These are phyloP conservation scores for Phialophora macrospora DNA, from an alignment of 2,329 filamentous ascomycete species.

Conservation along the genomic window DNA sequence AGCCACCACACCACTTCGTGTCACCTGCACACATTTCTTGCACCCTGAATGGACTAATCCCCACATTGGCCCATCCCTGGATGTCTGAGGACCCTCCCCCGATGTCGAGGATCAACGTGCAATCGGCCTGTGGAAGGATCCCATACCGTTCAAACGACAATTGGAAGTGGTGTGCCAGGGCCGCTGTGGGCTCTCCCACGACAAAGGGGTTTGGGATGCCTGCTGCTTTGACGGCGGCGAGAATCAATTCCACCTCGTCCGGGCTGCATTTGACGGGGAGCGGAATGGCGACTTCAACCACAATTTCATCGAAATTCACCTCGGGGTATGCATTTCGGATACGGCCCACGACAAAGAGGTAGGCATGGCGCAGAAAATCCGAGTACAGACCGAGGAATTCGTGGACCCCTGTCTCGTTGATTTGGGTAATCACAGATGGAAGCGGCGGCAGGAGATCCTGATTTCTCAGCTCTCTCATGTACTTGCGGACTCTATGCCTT, in stretches of 20 bases:
- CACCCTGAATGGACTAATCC: background rate
- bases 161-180: slow-evolving; percentile 10
- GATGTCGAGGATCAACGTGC: slow-evolving; percentile 3
- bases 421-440: background rate
- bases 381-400: slow-evolving; percentile 6
- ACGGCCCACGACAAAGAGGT: background rate
- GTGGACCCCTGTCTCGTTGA: background rate
- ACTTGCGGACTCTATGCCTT: background rate
- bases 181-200: slow-evolving; percentile 17
- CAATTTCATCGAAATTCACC: background rate
- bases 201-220: slow-evolving; percentile 21
- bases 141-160: background rate
- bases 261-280: slow-evolving; percentile 10
- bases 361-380: slow-evolving; percentile 5
- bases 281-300: slow-evolving; percentile 14
- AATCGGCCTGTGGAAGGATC: background rate
- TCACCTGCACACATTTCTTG: background rate
- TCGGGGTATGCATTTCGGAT: slow-evolving; percentile 8
- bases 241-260: background rate
- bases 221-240: slow-evolving; percentile 11
- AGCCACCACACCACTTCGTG: slow-evolving; percentile 15
- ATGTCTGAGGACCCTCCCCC: slow-evolving; percentile 16
- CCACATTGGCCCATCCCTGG: slow-evolving; percentile 1
- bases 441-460: background rate
- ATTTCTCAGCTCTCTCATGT: background rate